Percentiles rank a stretch among this genome's conserved stretches.
Conservation (phyloP, 2,329 filamentous ascomycete species). For the Fusarium buharicum region DNA sequence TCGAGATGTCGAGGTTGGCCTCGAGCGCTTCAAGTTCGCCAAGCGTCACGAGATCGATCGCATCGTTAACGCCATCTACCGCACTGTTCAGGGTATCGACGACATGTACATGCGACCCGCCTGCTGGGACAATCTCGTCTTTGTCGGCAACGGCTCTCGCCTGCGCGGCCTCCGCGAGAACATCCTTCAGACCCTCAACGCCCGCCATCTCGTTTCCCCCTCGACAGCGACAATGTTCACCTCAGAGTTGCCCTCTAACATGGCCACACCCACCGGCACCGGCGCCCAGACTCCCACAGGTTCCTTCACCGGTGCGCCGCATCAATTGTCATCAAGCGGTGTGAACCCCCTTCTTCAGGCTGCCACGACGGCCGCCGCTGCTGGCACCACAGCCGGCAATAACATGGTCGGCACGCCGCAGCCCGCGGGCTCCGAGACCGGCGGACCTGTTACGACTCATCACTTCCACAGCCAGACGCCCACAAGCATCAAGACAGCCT, state of each 20-base stretch:
- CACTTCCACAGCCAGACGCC: constrained; percentile 77
- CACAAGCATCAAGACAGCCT: constrained; percentile 81
- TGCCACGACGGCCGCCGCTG: constrained; percentile 77
- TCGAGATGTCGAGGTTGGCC: constrained; percentile 78
- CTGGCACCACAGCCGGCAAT: constrained; percentile 58
- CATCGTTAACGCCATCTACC: constrained; percentile 85
- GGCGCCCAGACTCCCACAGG: constrained; percentile 89
- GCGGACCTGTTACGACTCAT: constrained; percentile 52
- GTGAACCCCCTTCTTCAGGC: constrained; percentile 94
- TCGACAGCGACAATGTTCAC: constrained; percentile 96
- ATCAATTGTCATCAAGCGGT: constrained; percentile 66
- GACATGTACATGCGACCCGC: constrained; percentile 85
- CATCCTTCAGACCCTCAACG: constrained; percentile 79
- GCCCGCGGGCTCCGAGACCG: constrained; percentile 53
- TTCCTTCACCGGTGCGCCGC: constrained; percentile 64
- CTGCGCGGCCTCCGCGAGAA: constrained; percentile 87
- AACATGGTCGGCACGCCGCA: constrained; percentile 52
- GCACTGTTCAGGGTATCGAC: constrained; percentile 82
- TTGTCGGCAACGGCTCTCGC: constrained; percentile 86
- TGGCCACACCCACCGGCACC: constrained; percentile 89
- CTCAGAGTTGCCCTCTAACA: constrained; percentile 92
- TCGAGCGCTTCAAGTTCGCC: constrained; percentile 77
- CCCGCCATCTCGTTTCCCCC: constrained; percentile 90
- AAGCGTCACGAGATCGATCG: constrained; percentile 80
- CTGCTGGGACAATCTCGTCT: constrained; percentile 91